phyloP scores from a whole-genome alignment of 257 asterid species.

The Capsicum rhomboideum region DNA sequence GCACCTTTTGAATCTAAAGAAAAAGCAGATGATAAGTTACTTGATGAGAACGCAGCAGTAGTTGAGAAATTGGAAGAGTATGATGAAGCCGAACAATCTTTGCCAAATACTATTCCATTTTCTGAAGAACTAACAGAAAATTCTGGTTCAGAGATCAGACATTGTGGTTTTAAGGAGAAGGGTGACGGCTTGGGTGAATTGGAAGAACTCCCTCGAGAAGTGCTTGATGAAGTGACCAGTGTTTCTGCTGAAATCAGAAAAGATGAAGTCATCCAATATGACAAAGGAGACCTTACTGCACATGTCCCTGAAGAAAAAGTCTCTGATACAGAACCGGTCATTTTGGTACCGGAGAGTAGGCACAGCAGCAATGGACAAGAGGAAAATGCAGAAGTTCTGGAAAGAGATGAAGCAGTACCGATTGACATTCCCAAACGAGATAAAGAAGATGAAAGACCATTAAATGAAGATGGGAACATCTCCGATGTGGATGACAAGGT shows the following conservation, averaged over 20 bases:
- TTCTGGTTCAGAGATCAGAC: neutral
- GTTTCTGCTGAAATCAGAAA: neutral
- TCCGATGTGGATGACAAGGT: neutral
- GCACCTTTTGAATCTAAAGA: neutral
- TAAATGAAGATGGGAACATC: neutral
- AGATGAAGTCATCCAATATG: neutral
- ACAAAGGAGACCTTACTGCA: neutral
- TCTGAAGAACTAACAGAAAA: neutral
- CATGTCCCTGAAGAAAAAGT: neutral
- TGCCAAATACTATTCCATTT: neutral
- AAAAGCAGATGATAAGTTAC: neutral
- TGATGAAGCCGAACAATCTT: neutral
- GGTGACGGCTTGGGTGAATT: neutral
- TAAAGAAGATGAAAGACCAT: neutral
- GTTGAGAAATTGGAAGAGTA: conserved; percentile 5
- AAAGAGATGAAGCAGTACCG: neutral
- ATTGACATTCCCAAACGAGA: neutral
- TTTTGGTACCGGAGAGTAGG: conserved; percentile 1
- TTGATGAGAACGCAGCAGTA: conserved; percentile 3
- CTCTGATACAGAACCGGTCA: neutral
- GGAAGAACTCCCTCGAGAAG: neutral
- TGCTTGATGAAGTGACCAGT: neutral
- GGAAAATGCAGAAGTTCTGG: neutral
- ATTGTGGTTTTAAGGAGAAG: neutral
- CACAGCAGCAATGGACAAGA: neutral